Evolutionary conservation across 225 moss, liverwort and hornwort species (phyloP).

Genomic region (Asterella californica): DNA sequence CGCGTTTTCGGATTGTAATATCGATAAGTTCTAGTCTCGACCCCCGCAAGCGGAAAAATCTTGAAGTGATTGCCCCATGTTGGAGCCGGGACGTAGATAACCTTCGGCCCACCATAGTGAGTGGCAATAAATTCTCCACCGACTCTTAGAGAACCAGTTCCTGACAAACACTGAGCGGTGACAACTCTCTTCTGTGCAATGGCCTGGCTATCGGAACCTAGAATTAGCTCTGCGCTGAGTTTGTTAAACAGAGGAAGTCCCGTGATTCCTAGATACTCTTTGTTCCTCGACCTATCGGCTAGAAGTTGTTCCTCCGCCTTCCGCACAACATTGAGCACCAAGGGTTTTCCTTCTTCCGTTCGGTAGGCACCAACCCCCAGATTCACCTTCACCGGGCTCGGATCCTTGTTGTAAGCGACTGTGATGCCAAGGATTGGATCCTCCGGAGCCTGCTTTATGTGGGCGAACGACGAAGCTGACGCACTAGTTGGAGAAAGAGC

Average conservation of each 20-base stretch:
- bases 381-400: conserved; percentile 87
- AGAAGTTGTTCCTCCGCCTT: conserved; percentile 72
- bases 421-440: conserved; percentile 90
- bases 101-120: conserved; percentile 69
- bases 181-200: conserved; percentile 70
- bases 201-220: conserved; percentile 64
- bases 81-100: conserved; percentile 64
- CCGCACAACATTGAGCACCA: conserved; percentile 87
- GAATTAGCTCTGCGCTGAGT: conserved; percentile 77
- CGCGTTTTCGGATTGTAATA: conserved; percentile 83
- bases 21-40: conserved; percentile 65
- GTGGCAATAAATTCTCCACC: conserved; percentile 81
- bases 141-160: conserved; percentile 81
- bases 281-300: conserved; percentile 72
- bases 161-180: conserved; percentile 85
- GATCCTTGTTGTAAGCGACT: conserved; percentile 82
- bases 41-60: conserved; percentile 88
- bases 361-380: conserved; percentile 97
- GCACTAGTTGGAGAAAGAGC: conserved; percentile 11
- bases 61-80: conserved; percentile 98
- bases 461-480: conserved; percentile 50
- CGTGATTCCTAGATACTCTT: conserved; percentile 80
- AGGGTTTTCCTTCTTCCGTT: conserved; percentile 91
- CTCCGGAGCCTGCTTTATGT: conserved; percentile 81
- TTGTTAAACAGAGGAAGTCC: conserved; percentile 71